Evolutionary conservation across 345 rosid species (phyloP), one percentile per base, ranked within the genome.

Genomic region (Acer negundo): DNA sequence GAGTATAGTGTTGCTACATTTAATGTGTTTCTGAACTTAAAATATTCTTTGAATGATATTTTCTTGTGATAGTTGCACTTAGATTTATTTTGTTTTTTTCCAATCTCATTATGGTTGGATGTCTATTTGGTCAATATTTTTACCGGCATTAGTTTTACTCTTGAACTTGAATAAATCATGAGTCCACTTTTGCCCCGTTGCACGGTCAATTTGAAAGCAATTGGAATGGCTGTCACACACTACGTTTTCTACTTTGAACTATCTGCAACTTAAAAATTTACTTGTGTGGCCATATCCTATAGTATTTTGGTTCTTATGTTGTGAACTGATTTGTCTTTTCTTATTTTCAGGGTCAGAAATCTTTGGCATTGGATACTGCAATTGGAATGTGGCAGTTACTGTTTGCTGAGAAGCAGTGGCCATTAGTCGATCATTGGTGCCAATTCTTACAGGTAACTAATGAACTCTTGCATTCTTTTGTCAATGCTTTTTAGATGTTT

Each of bases 341-440:
- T 49, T 26, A 55, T 24, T 64, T 79, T 77, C 89, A 96, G 98
- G 99, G 99, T 76, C 98, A 96, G 82, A 96, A 96, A 80, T 94
- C 99, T 73, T 85, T 96, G 63, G 99, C 99, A 79, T 75, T 96
- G 83, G 99, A 96, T 85, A 91, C 98, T n/a, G 98, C 98, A 59
- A 94, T 96, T 65, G 99, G 98, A 46, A 94, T 96, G 99, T 96
- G 99, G 99, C 97, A 96, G 80, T 81, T 96, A 84, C 85, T 96
- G 53, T 94, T 96, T 87, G 97, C 97, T 76, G 99, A 96, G 79
- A 94, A 85, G 80, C 97, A 89, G 53, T 94, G 99, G 98, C 91
- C 98, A 16, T 75, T 96, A 77, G 93, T 94, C 74, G 97, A 91
- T 75, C 94, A 91, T 67, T 96, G 99, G 99, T 96, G 99, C 86